Evolutionary conservation across 2,329 filamentous ascomycete species (phyloP).

Genomic region (Aureobasidium zeae): DNA sequence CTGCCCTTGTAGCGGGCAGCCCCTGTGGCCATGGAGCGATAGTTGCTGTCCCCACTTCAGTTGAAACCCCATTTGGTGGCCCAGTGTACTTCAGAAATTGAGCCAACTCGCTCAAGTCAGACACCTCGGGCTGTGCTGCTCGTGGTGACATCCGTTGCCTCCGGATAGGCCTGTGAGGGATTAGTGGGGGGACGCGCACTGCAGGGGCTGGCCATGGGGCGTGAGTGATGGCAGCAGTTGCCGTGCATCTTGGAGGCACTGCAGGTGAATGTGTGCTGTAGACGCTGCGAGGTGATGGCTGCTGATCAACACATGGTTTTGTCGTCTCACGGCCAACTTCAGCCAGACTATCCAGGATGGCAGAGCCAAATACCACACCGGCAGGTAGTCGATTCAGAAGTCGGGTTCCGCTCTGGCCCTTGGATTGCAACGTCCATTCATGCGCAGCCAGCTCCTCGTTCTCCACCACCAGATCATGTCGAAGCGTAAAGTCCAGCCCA

Average conservation of each 20-base stretch:
- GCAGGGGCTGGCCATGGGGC: neutral
- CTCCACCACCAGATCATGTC: neutral
- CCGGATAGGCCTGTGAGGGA: neutral
- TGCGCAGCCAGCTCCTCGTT: slow-evolving; percentile 6
- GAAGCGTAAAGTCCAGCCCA: slow-evolving; percentile 3
- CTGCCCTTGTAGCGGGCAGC: too few relatives aligned
- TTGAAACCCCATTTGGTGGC: neutral
- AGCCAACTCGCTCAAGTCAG: neutral
- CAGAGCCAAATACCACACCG: neutral
- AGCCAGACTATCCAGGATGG: neutral
- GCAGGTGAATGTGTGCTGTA: neutral
- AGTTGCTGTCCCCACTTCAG: neutral
- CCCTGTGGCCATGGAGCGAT: neutral
- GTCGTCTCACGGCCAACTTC: neutral
- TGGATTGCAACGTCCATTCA: slow-evolving; percentile 8
- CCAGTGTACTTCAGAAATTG: slow-evolving; percentile 9
- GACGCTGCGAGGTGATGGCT: neutral
- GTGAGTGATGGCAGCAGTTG: neutral
- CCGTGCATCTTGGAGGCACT: neutral
- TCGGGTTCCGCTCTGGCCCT: neutral
- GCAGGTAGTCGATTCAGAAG: slow-evolving; percentile 6
- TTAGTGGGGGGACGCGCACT: neutral
- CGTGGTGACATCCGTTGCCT: slow-evolving; percentile 1
- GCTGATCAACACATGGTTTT: neutral
- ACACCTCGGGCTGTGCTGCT: neutral